These are phyloP conservation scores for Globisporangium paddicum DNA, from an alignment of 352 stramenopile species.

Conservation along the genomic window DNA sequence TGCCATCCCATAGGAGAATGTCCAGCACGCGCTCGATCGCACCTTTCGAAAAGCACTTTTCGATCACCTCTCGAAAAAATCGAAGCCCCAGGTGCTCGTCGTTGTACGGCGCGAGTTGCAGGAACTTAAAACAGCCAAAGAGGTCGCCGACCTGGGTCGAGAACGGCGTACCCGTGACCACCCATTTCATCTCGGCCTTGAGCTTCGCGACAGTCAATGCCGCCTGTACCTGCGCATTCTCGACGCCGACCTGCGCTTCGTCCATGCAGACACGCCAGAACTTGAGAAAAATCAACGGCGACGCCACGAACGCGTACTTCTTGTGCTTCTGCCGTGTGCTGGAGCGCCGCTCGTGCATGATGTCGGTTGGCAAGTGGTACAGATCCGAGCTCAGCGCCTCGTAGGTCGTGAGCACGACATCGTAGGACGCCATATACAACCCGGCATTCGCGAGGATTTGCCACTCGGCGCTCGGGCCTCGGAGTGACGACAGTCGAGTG, in stretches of 20 bases:
- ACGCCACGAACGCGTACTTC: constrained; percentile 80
- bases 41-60: constrained; percentile 29
- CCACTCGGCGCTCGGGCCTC: constrained; percentile 47
- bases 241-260: constrained; percentile 89
- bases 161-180: constrained; percentile 89
- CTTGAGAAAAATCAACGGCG: constrained; percentile 78
- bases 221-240: constrained; percentile 66
- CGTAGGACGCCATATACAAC: constrained; percentile 59
- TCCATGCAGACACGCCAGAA: constrained; percentile 92
- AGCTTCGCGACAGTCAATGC: constrained; percentile 83
- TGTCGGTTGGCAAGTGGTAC: constrained; percentile 49
- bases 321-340: constrained; percentile 64
- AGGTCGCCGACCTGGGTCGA: constrained; percentile 80
- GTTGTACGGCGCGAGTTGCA: constrained; percentile 47
- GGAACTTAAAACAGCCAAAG: constrained; percentile 77
- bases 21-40: constrained; percentile 41
- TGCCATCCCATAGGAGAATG: constrained; percentile 40
- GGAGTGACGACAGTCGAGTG: constrained; percentile 14
- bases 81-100: constrained; percentile 20
- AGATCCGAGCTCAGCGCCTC: constrained; percentile 82
- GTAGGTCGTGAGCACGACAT: constrained; percentile 92
- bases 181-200: constrained; percentile 65
- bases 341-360: constrained; percentile 34
- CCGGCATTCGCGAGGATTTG: constrained; percentile 40
- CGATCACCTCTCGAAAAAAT: constrained; percentile 34